Evolutionary conservation across 768 basidiomycete species (phyloP), one percentile per base, ranked within the genome.

Genomic region (Mycena sanguinolenta): DNA sequence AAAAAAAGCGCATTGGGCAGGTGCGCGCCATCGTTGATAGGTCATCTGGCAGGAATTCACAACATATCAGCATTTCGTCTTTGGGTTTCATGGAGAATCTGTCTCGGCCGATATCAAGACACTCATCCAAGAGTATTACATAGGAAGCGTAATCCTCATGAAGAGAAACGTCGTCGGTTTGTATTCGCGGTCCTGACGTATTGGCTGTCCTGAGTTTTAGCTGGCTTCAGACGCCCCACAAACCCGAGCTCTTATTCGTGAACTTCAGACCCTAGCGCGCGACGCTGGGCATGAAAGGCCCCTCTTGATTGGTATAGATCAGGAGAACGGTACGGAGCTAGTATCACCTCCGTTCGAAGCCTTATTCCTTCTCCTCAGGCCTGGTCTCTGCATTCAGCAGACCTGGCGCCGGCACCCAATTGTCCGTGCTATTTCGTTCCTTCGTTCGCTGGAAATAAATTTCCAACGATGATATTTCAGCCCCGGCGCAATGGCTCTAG

Each of bases 401-500:
- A 3, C 80, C 83, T 12, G 80, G 78, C 0, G 88, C 88, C 19
- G 91, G 90, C 0, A 91, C 92, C 3, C 90, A 91, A 69, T 92
- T 92, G 92, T 91, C 70, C 75, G 89, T 83, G 13, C 28, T 39
- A 44, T 64, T 42, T 63, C 55, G 27, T 58, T 42, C 8, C 63
- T 42, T 63, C 55, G 39, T 39, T 39, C n/a, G 3, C 34, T 52
- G 21, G 23, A 38, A 66, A 27, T 5, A n/a, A 38, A 66, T 25
- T 5, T 63, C 13, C 21, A 25, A 58, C 49, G 23, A 69, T 39
- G 28, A 39, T 27, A 6, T 57, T 10, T 14, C 60, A 92, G 92
- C 66, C 92, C 92, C 19, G 92, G 91, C 0, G 91, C 92, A 7
- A 93, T 92, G 92, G 89, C 91, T 0, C 81, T 91, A 2, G 89